Evolutionary conservation across 805 yeast genomes (phyloP).

Genomic region (Sungouiozyma intestinalis): DNA sequence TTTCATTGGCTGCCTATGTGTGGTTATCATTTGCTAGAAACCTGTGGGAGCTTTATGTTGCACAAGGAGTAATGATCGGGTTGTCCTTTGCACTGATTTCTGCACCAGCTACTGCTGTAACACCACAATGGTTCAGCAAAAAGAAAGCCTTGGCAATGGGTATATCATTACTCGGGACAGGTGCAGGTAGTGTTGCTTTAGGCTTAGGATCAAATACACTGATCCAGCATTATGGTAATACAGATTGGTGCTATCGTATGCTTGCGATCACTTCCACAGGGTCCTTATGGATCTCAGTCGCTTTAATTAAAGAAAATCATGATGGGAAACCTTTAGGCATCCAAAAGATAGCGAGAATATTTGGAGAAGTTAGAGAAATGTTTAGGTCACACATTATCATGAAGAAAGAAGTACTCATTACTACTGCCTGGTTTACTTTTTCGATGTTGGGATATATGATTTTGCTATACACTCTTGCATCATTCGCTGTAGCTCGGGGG

Average conservation of each 20-base stretch:
- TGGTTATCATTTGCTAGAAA: constrained; percentile 50
- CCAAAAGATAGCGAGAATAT: constrained; percentile 11
- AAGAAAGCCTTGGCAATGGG: constrained; percentile 49
- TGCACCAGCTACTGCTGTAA: constrained; percentile 45
- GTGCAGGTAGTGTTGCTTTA: constrained; percentile 39
- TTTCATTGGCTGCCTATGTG: constrained; percentile 45
- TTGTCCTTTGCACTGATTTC: constrained; percentile 40
- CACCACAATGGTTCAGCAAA: constrained; percentile 64
- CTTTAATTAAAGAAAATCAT: constrained; percentile 38
- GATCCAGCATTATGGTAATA: constrained; percentile 30
- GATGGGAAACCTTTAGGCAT: constrained; percentile 25
- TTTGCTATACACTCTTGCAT: constrained; percentile 37
- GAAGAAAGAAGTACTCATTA: constrained; percentile 25
- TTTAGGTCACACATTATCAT: constrained; percentile 27
- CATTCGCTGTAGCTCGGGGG: constrained; percentile 41
- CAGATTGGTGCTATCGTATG: constrained; percentile 39
- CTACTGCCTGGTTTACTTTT: constrained; percentile 31
- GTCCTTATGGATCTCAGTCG: constrained; percentile 31
- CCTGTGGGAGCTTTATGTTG: constrained; percentile 57
- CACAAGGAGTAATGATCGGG: constrained; percentile 61
- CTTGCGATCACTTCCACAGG: constrained; percentile 34
- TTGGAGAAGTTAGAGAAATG: constrained; percentile 23
- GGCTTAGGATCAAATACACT: constrained; percentile 33
- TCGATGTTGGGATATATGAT: constrained; percentile 34
- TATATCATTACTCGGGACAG: constrained; percentile 40